phyloP scores from a whole-genome alignment of 169 alveolate genomes.

The Blepharisma undulans region DNA sequence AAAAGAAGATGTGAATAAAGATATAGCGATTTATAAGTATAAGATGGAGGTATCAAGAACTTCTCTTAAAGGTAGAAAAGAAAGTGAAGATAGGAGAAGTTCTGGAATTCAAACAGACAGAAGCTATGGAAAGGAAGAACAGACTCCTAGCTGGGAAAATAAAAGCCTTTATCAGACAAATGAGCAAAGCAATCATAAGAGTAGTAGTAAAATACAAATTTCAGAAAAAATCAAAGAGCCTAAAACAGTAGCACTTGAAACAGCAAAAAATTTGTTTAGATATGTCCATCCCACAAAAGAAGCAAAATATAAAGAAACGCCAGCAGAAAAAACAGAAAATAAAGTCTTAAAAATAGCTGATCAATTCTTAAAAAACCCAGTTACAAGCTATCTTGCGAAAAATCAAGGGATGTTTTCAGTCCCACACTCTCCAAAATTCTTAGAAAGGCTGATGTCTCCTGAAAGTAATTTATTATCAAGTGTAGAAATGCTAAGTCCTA shows the following conservation, averaged over 20 bases:
- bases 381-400: neutral
- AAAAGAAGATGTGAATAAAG: neutral
- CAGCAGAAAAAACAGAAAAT: neutral
- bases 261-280: neutral
- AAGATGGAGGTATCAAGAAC: neutral
- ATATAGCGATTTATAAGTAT: neutral
- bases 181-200: neutral
- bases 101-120: neutral
- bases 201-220: neutral
- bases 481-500: neutral
- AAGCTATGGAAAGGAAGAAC: neutral
- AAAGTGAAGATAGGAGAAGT: neutral
- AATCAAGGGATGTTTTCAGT: constrained; percentile 19
- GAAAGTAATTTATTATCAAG: neutral
- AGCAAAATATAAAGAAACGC: neutral
- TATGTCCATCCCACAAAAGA: neutral
- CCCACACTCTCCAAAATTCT: neutral
- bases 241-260: neutral
- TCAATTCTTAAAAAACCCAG: neutral
- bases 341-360: neutral
- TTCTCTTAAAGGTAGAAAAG: neutral
- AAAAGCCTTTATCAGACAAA: neutral
- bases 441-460: neutral
- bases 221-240: neutral
- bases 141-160: neutral